Evolutionary conservation across 441 rosid genomes (phyloP), one percentile per base, ranked within the genome.

Genomic region (Adansonia rubrostipa): DNA sequence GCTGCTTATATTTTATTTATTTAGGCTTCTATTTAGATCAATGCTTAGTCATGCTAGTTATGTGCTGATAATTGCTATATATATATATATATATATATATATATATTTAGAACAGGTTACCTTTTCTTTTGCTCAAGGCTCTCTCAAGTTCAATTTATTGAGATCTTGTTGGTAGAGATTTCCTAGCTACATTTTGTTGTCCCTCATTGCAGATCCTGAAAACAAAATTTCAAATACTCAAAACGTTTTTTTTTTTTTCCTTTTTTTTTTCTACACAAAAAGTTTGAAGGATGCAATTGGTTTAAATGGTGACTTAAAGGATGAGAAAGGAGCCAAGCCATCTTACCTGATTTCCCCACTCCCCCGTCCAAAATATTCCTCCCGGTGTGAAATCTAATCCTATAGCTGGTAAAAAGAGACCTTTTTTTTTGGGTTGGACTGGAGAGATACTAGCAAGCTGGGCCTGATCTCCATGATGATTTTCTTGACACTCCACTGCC

Each of bases 401-500:
- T 22, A 33, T 81, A 47, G 84, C 77, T 11, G 93, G 99, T 60
- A 74, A 57, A 79, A 95, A 93, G 88, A 85, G 93, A 58, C 82
- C 87, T 70, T 91, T 92, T 70, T 86, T 97, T 44, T 24, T 24
- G 28, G 28, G 28, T 24, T 24, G 28, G 82, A 80, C 79, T 93
- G 98, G 98, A 88, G 94, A 80, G 95, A 87, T 10, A 93, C 98
- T 19, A 87, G 98, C 87, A 75, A 61, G 84, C 85, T 74, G 96
- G 95, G 22, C 77, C 81, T 9, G 96, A 96, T 68, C 95, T 90
- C 79, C 98, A 92, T 78, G 98, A 92, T 85, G 98, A 96, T 87
- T 96, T 96, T 84, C 93, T 94, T 53, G 84, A 89, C 80, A 93
- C 98, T 73, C 98, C 98, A 7, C 80, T 91, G 20, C 96, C 93